Conservation (phyloP, 495 filamentous ascomycete species). For the Aspergillus affinis region DNA sequence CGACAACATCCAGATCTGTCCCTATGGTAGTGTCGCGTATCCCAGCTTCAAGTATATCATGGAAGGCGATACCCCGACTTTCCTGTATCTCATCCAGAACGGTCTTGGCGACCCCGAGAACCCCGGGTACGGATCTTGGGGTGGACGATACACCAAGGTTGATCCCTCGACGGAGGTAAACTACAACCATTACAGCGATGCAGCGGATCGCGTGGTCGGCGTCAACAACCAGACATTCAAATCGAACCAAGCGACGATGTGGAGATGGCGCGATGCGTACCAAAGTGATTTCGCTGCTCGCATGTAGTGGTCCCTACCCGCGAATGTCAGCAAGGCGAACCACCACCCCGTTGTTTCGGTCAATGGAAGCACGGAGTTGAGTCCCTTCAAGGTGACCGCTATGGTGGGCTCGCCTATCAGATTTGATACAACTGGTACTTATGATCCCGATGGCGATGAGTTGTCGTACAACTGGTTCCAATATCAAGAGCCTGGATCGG, state of each 20-base stretch:
- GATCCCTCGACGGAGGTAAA: conserved; percentile 10
- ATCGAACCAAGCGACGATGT: conserved; percentile 34
- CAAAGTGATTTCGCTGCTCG: conserved; percentile 48
- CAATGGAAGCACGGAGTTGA: conserved; percentile 30
- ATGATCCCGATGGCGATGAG: conserved; percentile 36
- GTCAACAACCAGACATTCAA: conserved; percentile 29
- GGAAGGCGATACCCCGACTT: conserved; percentile 47
- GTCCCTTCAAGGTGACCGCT: conserved; percentile 26
- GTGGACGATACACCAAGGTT: conserved; percentile 8
- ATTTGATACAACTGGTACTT: conserved; percentile 35
- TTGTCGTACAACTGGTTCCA: conserved; percentile 42
- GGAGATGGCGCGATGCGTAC: conserved; percentile 46
- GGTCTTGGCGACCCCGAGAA: conserved; percentile 37
- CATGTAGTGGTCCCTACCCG: conserved; percentile 41
- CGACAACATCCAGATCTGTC: conserved; percentile 42
- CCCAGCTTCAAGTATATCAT: conserved; percentile 38
- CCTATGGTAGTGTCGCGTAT: conserved; percentile 34
- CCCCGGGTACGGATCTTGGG: conserved; percentile 24
- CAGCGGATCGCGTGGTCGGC: conserved; percentile 32
- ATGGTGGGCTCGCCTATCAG: conserved; percentile 27
- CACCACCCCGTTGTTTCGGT: conserved; percentile 38
- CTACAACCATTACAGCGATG: conserved; percentile 37
- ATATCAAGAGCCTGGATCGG: conserved; percentile 38
- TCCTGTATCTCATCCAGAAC: conserved; percentile 45
- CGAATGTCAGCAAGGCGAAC: conserved; percentile 25